phyloP scores from a whole-genome alignment of 495 filamentous ascomycete genomes.

The Annulohypoxylon nitens region DNA sequence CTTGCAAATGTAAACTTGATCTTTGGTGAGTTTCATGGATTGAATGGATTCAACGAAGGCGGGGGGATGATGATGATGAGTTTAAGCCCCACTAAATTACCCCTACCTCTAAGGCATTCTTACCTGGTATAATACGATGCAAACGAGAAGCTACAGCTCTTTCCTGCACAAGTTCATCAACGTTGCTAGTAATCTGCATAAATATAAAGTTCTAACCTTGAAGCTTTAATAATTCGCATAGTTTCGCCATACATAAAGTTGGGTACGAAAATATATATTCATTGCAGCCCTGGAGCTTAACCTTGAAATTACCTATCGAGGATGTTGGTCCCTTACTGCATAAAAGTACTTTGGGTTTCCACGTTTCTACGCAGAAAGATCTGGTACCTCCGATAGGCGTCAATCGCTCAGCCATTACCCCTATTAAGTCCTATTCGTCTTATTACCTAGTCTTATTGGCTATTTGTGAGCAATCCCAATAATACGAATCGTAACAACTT shows the following conservation, averaged over 20 bases:
- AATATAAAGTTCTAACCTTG: not conserved
- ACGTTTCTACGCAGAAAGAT: slow-evolving; percentile 9
- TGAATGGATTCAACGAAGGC: not conserved
- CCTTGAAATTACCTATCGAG: too few species aligned
- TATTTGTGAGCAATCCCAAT: not conserved
- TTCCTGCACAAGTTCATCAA: not conserved
- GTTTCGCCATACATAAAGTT: not conserved
- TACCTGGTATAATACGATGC: not conserved
- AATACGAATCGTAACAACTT: slow-evolving; percentile 7
- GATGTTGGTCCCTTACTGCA: slow-evolving; percentile 17
- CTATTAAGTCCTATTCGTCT: not conserved
- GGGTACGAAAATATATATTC: not conserved
- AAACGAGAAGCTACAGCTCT: not conserved
- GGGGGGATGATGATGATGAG: slow-evolving; percentile 6
- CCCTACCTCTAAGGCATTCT: not conserved
- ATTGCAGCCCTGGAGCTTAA: not conserved
- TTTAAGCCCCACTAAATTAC: slow-evolving; percentile 3
- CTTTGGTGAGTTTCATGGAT: slow-evolving; percentile 8
- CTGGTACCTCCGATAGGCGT: slow-evolving; percentile 1
- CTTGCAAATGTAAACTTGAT: slow-evolving; percentile 9
- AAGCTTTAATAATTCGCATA: not conserved
- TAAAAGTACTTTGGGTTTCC: slow-evolving; percentile 1
- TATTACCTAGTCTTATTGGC: slow-evolving; percentile 6
- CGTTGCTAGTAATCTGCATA: not conserved
- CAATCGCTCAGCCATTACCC: slow-evolving; percentile 10